Evolutionary conservation across 139 green algal species (phyloP).

Genomic region (Chloropicon primus): DNA sequence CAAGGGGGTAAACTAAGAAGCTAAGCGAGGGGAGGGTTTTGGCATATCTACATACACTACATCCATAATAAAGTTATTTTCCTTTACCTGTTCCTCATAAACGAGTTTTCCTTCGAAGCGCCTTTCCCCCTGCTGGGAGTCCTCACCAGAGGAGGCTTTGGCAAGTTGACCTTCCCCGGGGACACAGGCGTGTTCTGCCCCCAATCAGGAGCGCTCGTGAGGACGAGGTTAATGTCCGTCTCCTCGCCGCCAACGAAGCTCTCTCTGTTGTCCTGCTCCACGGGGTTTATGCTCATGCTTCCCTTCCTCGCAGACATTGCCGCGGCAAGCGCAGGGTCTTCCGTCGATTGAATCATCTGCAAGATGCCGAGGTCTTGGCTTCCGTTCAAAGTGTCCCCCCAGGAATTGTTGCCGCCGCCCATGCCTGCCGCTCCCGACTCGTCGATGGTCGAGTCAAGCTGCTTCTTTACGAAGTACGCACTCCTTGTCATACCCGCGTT

Average conservation of each 20-base stretch:
- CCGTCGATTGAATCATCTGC: background rate
- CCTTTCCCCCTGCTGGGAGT: background rate
- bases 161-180: background rate
- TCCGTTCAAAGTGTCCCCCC: background rate
- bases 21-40: too few species aligned
- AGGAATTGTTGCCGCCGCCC: background rate
- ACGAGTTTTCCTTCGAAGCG: background rate
- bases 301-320: background rate
- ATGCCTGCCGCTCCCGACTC: background rate
- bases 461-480: background rate
- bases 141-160: background rate
- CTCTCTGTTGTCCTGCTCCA: too few species aligned
- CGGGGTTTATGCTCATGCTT: background rate
- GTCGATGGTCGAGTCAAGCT: background rate
- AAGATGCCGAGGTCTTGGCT: background rate
- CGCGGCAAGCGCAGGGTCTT: background rate
- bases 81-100: too few species aligned
- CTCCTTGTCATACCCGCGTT: background rate
- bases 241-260: background rate
- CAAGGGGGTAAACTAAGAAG: constrained; percentile 25
- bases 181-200: background rate
- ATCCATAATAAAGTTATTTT: too few species aligned
- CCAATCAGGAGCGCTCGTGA: background rate
- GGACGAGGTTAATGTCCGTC: background rate
- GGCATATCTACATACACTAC: too few species aligned